Base-by-base conservation (phyloP, 371 early-diverging fungal genomes). In the Lichtheimia ornata region DNA sequence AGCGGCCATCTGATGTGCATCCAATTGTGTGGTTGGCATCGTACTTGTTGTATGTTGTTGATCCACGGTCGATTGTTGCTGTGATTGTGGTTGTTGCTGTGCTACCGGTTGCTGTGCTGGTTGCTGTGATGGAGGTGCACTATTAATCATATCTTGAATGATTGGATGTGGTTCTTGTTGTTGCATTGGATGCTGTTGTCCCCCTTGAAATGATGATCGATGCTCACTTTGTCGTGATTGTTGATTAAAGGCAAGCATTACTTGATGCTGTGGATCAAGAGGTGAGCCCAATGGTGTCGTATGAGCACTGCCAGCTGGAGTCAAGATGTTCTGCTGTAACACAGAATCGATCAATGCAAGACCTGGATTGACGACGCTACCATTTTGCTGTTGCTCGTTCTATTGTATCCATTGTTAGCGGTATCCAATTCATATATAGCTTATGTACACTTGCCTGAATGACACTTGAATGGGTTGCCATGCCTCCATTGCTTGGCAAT, bases 181-280 rank as follows among this genome's bases (percentile, higher is more conserved):
- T 18, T 45, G 45, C 45, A 45, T n/a, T 18, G 45, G 45, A 45
- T 45, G n/a, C 45, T 45, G 45, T 45, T 45, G 45, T 45, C 18
- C 17, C 12, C 11, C 18, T 47, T n/a, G 47, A 47, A 47, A 47
- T 3, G 35, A 35, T 9, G 35, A 35, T 11, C 35, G 35, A 11
- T 35, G 35, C 2, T 35, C 35, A 35, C 9, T 35, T 0, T 35
- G 35, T 9, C 9, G 35, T 35, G 47, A 47, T 18, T 15, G 17
- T 47, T 5, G 47, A 22, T 47, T 47, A 22, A 47, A 22, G 5
- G 22, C 22, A 2, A 47, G 6, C 18, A 22, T 47, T 7, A n/a
- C 47, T n/a, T n/a, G 18, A 47, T 47, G 47, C 5, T 47, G 47
- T 47, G 35, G 35, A 35, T 47, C 47, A 47, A 47, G 47, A 47